Conservation (phyloP, 208 protist genomes). For the Crithidia sp. region DNA sequence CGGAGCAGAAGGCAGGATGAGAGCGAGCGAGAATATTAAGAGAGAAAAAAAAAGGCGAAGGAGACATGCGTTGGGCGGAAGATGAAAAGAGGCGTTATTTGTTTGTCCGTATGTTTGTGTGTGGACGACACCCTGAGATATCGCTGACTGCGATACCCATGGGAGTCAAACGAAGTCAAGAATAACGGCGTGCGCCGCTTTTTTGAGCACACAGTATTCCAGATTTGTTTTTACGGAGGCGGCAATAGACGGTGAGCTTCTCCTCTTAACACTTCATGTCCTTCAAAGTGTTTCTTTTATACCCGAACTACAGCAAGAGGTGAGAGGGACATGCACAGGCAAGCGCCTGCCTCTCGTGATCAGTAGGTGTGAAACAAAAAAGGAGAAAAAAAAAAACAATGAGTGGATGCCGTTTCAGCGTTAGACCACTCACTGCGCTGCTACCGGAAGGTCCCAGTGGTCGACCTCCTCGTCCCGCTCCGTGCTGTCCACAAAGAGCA, state of each 20-base stretch:
- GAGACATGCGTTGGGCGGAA: no score
- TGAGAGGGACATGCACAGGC: no score
- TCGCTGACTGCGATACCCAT: no score
- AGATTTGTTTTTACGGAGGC: background rate
- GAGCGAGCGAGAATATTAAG: background rate
- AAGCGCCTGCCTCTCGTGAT: no score
- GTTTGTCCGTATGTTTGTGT: no score
- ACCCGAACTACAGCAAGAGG: no score
- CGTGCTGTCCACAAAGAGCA: conserved; percentile 48
- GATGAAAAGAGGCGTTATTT: no score
- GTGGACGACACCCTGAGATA: no score
- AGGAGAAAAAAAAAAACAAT: conserved; percentile 8
- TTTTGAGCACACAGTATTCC: no score
- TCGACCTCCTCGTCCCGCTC: conserved; percentile 15
- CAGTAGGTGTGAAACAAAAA: background rate
- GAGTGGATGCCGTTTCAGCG: background rate
- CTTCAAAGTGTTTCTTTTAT: background rate
- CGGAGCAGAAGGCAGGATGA: no score
- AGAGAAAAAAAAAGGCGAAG: conserved; percentile 15
- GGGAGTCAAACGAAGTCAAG: no score
- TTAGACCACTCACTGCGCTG: conserved; percentile 1
- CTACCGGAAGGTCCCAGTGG: conserved; percentile 26
- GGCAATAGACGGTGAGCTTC: background rate
- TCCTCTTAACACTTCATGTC: background rate
- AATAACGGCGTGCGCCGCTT: no score